A percentile compares a stretch with the other conserved stretches of the same genome.
These are phyloP conservation scores for Adenanthera pavonina DNA, from an alignment of 306 rosid genomes.

Conservation along the genomic window DNA sequence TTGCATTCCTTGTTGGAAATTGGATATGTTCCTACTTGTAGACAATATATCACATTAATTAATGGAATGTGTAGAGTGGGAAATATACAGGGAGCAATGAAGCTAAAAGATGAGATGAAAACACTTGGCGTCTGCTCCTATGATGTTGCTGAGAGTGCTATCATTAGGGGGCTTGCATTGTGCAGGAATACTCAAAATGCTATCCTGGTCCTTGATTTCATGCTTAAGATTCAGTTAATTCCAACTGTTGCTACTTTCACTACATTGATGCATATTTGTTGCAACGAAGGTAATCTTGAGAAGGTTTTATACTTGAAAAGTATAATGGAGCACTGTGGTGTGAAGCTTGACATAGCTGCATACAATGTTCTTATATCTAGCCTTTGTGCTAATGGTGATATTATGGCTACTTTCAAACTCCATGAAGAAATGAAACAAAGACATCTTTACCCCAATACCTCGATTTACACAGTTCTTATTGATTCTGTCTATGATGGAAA, in stretches of 20 bases:
- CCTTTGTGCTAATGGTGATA: constrained; percentile 67
- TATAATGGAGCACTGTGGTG: constrained; percentile 56
- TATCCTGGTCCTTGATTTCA: constrained; percentile 53
- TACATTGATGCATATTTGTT: constrained; percentile 69
- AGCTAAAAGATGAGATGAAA: constrained; percentile 67
- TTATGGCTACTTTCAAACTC: constrained; percentile 62
- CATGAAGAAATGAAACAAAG: constrained; percentile 74
- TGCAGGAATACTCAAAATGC: constrained; percentile 68
- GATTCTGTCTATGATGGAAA: constrained; percentile 50
- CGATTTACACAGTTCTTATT: constrained; percentile 60
- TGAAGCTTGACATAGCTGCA: constrained; percentile 66
- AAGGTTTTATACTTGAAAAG: constrained; percentile 63
- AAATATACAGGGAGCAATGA: constrained; percentile 65
- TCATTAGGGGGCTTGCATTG: constrained; percentile 70
- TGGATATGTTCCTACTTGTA: constrained; percentile 63
- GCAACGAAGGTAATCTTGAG: constrained; percentile 60
- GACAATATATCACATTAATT: constrained; percentile 62
- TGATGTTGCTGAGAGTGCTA: constrained; percentile 73
- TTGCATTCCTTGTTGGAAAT: constrained; percentile 63
- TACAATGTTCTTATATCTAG: constrained; percentile 78
- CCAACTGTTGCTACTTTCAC: constrained; percentile 84
- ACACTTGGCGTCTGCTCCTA: constrained; percentile 55
- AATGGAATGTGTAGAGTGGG: constrained; percentile 81
- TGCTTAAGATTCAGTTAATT: constrained; percentile 55
- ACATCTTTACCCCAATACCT: constrained; percentile 63